A percentile compares a stretch with the other conserved stretches of the same genome.
Conservation (phyloP, 2,329 filamentous ascomycete species). For the Bipolaris oryzae region DNA sequence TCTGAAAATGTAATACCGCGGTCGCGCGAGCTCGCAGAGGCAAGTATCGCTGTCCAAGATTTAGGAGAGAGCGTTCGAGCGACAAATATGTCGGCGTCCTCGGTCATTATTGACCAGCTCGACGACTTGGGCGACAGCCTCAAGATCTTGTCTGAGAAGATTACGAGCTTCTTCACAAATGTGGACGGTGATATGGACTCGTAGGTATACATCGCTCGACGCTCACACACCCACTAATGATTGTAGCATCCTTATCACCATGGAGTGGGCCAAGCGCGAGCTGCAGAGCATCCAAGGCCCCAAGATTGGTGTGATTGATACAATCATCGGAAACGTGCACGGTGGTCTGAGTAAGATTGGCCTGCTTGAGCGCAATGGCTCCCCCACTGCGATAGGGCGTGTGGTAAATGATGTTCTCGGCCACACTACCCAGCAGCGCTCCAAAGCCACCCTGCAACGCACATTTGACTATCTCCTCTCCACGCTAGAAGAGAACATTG, state of each 20-base stretch:
- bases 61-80: constrained; percentile 86
- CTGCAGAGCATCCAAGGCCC: constrained; percentile 59
- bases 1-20: constrained; percentile 87
- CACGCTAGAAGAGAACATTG: constrained; percentile 87
- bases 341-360: constrained; percentile 70
- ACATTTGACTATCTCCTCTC: constrained; percentile 87
- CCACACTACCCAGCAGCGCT: constrained; percentile 78
- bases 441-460: constrained; percentile 78
- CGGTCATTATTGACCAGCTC: constrained; percentile 82
- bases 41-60: constrained; percentile 92
- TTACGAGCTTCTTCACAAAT: constrained; percentile 90
- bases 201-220: constrained; percentile 51
- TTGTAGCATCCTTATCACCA: constrained; percentile 80
- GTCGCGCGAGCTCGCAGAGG: constrained; percentile 86
- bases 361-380: constrained; percentile 45
- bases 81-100: constrained; percentile 89
- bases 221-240: constrained; percentile 19
- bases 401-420: constrained; percentile 78
- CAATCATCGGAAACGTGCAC: constrained; percentile 85
- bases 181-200: constrained; percentile 92
- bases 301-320: constrained; percentile 64
- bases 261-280: constrained; percentile 94
- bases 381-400: constrained; percentile 71
- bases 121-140: constrained; percentile 86
- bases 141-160: constrained; percentile 80